These are phyloP conservation scores for Citrus hindsii DNA, from an alignment of 345 rosid genomes.

Conservation along the genomic window DNA sequence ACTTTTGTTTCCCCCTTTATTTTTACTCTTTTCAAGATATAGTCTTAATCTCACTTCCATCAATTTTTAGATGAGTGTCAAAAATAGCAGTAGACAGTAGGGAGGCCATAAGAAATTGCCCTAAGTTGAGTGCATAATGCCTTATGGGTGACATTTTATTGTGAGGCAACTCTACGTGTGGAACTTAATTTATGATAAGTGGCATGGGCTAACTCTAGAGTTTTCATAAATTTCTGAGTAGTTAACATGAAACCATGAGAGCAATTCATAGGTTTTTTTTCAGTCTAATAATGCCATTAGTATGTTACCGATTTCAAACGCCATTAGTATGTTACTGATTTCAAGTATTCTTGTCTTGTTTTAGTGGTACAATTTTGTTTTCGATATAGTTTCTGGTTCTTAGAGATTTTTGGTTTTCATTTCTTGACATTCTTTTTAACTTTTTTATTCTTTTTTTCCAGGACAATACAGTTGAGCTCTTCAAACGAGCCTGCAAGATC, in stretches of 20 bases:
- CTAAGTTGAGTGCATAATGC: neutral
- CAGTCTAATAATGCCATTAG: neutral
- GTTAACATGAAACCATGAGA: neutral
- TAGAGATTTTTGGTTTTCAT: conserved; percentile 5
- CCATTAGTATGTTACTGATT: neutral
- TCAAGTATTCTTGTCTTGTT: conserved; percentile 1
- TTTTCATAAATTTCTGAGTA: neutral
- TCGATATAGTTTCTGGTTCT: neutral
- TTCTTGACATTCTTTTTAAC: neutral
- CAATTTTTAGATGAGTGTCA: neutral
- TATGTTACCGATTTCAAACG: neutral
- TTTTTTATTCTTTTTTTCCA: conserved; percentile 21
- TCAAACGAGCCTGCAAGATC: conserved; percentile 95
- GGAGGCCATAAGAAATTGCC: neutral
- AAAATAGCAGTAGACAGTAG: neutral
- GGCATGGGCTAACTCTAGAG: neutral
- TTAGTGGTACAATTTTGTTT: conserved; percentile 2
- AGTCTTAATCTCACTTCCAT: neutral
- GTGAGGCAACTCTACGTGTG: neutral
- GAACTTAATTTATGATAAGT: neutral
- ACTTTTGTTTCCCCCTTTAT: neutral
- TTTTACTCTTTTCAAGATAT: neutral
- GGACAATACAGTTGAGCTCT: conserved; percentile 87
- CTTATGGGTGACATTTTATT: neutral
- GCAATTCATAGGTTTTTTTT: neutral